These are phyloP conservation scores for Candida sp. DNA, from an alignment of 1,139 yeast genomes.

Conservation along the genomic window DNA sequence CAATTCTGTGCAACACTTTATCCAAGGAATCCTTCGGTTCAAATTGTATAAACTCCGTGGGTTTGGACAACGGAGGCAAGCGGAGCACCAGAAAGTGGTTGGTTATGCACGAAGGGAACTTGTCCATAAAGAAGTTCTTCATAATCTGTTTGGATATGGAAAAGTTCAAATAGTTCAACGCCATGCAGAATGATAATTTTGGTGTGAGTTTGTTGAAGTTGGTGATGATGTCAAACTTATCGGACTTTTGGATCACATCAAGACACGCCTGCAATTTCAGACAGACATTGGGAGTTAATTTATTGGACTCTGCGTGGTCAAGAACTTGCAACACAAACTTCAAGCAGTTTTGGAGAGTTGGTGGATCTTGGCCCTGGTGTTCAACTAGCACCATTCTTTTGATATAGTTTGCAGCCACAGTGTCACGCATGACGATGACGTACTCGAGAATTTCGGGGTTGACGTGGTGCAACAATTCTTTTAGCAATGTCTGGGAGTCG, in stretches of 20 bases:
- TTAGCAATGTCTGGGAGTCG: constrained; percentile 6
- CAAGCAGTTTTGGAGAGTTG: constrained; percentile 11
- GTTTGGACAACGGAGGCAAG: constrained; percentile 35
- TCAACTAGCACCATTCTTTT: background rate
- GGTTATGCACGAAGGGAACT: constrained; percentile 20
- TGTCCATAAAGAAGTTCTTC: constrained; percentile 11
- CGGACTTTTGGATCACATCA: constrained; percentile 4
- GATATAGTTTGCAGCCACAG: background rate
- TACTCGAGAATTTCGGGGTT: constrained; percentile 1
- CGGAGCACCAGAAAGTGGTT: constrained; percentile 18
- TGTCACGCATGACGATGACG: background rate
- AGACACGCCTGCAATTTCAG: constrained; percentile 9
- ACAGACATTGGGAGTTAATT: constrained; percentile 5
- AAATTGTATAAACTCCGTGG: constrained; percentile 18
- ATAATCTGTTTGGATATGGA: constrained; percentile 21
- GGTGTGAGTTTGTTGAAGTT: constrained; percentile 25
- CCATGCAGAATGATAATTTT: constrained; percentile 26
- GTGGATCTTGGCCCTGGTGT: background rate
- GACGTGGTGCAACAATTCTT: background rate
- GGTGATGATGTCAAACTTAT: constrained; percentile 6
- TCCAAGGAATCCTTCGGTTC: constrained; percentile 14
- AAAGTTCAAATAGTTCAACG: constrained; percentile 20
- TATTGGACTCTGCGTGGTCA: constrained; percentile 25
- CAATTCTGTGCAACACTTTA: constrained; percentile 8
- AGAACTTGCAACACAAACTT: constrained; percentile 26